phyloP scores from a whole-genome alignment of 75 land plant species.

The Cryptomeria japonica region DNA sequence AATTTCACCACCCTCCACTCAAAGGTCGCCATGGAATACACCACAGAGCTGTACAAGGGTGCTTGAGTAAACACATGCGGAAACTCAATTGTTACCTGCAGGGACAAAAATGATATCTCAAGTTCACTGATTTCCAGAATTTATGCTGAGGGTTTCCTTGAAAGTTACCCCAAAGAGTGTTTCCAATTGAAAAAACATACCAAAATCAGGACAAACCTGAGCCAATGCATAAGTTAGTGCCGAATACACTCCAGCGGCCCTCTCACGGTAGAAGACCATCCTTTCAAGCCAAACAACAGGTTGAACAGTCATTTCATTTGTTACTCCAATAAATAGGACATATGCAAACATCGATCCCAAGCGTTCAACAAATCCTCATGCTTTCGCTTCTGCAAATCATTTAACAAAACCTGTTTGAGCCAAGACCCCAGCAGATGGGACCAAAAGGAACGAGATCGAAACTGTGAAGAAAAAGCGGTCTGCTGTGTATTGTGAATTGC shows the following conservation, averaged over 20 bases:
- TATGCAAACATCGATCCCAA: constrained; percentile 48
- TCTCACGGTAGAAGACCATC: constrained; percentile 58
- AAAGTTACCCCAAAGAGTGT: too few relatives aligned
- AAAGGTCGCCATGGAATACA: constrained; percentile 54
- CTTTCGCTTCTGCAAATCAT: too few relatives aligned
- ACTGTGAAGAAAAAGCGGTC: too few relatives aligned
- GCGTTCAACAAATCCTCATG: constrained; percentile 39
- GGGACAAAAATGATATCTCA: too few relatives aligned
- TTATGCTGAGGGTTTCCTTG: too few relatives aligned
- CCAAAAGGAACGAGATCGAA: too few relatives aligned
- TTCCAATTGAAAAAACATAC: not conserved
- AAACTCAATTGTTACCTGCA: constrained; percentile 53
- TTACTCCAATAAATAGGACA: constrained; percentile 39
- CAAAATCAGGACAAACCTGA: constrained; percentile 37
- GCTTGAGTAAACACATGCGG: constrained; percentile 51
- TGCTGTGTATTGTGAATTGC: too few relatives aligned
- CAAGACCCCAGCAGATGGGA: too few relatives aligned
- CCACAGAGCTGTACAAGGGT: constrained; percentile 31
- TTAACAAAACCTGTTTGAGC: too few relatives aligned
- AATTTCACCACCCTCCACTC: constrained; percentile 45
- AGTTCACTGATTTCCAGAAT: too few relatives aligned
- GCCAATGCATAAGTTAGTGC: constrained; percentile 54
- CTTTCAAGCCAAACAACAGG: constrained; percentile 53
- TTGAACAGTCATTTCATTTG: constrained; percentile 40
- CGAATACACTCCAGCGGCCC: constrained; percentile 69